Conservation (phyloP, 495 filamentous ascomycete genomes). For the Penicillium flavigenum region DNA sequence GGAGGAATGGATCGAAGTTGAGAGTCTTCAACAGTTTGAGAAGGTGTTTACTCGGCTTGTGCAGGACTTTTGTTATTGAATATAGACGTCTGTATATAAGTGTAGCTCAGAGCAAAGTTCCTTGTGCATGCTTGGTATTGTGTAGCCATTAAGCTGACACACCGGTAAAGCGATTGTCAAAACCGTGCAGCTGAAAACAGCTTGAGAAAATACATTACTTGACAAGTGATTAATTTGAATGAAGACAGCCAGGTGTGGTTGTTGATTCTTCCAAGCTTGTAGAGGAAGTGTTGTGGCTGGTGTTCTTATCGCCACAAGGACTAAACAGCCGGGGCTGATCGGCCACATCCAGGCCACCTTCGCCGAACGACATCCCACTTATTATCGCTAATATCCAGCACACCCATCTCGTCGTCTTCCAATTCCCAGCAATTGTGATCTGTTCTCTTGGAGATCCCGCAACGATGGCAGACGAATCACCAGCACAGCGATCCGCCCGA, state of each 20-base stretch:
- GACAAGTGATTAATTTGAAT: background rate
- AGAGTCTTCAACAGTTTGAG: constrained; percentile 32
- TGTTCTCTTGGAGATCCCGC: background rate
- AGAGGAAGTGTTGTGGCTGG: background rate
- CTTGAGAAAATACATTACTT: background rate
- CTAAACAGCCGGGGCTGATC: background rate
- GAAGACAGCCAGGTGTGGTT: background rate
- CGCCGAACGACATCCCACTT: constrained; percentile 5
- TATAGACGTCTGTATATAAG: background rate
- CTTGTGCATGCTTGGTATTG: background rate
- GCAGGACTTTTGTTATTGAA: constrained; percentile 32
- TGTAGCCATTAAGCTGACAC: background rate
- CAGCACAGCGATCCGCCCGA: constrained; percentile 69
- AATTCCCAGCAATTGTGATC: background rate
- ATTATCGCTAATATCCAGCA: background rate
- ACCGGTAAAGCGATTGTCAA: background rate
- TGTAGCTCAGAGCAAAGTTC: background rate
- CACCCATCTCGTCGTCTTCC: background rate
- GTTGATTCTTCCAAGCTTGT: background rate
- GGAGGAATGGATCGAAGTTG: constrained; percentile 46
- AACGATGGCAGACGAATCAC: constrained; percentile 50
- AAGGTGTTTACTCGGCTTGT: constrained; percentile 26
- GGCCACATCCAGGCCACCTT: constrained; percentile 7
- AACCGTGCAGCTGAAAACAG: background rate
- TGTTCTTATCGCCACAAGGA: constrained; percentile 22